Percentiles rank a stretch among this genome's conserved stretches.
phyloP scores from a whole-genome alignment of 768 basidiomycete genomes.

The Naematelia encephala region DNA sequence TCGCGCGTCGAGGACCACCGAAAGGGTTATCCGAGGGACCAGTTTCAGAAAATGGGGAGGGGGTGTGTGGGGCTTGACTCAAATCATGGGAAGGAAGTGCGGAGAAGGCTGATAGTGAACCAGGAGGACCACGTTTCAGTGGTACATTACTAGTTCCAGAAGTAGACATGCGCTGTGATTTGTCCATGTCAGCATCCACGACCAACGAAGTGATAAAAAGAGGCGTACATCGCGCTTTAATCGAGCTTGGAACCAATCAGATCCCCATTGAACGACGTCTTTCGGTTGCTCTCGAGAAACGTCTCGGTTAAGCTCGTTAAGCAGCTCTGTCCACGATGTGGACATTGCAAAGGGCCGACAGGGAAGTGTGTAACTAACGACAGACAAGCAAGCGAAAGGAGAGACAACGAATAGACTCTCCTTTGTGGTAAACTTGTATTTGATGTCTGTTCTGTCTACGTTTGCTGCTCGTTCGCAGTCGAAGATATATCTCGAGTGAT shows the following conservation, averaged over 20 bases:
- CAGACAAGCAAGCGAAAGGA: background rate
- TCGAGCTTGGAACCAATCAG: slow-evolving; percentile 82
- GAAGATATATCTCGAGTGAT: too few relatives aligned
- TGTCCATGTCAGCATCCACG: background rate
- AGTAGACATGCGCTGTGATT: slow-evolving; percentile 5
- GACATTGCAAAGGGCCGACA: slow-evolving; percentile 16
- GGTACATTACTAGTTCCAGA: background rate
- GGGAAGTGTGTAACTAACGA: background rate
- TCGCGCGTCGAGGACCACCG: slow-evolving; percentile 32
- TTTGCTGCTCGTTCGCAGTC: background rate
- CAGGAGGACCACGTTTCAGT: slow-evolving; percentile 11
- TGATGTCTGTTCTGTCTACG: background rate
- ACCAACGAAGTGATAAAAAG: background rate
- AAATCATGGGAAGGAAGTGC: background rate
- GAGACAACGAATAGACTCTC: background rate
- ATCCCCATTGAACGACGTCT: slow-evolving; percentile 74
- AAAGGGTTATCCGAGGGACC: slow-evolving; percentile 44
- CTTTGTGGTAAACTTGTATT: background rate
- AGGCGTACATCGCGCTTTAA: slow-evolving; percentile 44
- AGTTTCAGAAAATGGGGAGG: slow-evolving; percentile 46
- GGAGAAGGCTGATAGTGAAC: background rate
- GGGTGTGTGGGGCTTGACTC: slow-evolving; percentile 10
- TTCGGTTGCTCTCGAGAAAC: slow-evolving; percentile 78
- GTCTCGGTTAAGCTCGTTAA: slow-evolving; percentile 82
- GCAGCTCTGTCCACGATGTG: slow-evolving; percentile 52